Conservation (phyloP, 2,329 filamentous ascomycete species). For the Ceratocystis alfenasii region DNA sequence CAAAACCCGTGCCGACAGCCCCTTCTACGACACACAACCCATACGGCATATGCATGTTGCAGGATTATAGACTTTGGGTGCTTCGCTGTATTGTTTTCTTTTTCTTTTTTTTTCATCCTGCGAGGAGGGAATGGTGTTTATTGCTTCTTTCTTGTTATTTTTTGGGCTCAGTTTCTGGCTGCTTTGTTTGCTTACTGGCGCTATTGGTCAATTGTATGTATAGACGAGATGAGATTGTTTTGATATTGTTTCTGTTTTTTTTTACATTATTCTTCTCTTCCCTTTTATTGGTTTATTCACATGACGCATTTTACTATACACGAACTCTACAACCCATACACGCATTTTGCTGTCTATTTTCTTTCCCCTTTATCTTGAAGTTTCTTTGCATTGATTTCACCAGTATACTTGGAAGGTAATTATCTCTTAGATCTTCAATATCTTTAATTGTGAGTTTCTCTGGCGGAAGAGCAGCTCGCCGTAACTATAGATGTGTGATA, state of each 20-base stretch:
- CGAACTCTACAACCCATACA: not conserved
- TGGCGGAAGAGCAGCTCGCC: not conserved
- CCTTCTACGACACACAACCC: not conserved
- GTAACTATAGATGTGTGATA: not conserved
- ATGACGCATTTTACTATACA: not conserved
- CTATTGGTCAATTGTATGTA: not conserved
- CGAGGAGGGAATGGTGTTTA: not conserved
- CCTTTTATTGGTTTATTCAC: not conserved
- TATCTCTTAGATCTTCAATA: not conserved
- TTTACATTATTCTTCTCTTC: not conserved
- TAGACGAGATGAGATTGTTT: not conserved
- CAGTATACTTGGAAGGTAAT: not conserved
- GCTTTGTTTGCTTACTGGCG: not conserved
- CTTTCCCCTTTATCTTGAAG: not conserved
- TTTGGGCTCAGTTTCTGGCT: not conserved
- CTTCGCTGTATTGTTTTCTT: not conserved
- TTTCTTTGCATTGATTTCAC: not conserved
- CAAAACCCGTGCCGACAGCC: too few relatives aligned
- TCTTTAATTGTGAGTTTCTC: not conserved
- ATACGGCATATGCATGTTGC: not conserved
- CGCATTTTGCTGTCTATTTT: slow-evolving; percentile 1
- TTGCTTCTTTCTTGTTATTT: not conserved
- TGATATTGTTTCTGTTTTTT: not conserved
- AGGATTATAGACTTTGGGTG: not conserved
- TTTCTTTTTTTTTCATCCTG: not conserved